Percentiles rank a stretch among this genome's conserved stretches.
These are phyloP conservation scores for Sanchytrium tribonematis DNA, from an alignment of 371 early-diverging fungal genomes.

Conservation along the genomic window DNA sequence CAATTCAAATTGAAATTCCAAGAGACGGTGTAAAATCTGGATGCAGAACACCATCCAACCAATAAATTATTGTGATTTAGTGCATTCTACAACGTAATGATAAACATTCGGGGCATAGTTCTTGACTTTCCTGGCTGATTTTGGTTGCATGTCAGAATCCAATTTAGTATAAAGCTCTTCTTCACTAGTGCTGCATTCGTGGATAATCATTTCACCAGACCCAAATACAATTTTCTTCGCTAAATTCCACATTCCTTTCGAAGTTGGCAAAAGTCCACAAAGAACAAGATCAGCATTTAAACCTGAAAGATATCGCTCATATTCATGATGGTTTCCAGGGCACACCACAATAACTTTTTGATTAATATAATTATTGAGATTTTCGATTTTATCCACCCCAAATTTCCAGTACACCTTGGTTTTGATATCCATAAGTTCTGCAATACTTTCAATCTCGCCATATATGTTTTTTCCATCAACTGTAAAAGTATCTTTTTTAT, in stretches of 20 bases:
- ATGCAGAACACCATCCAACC: not conserved
- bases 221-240: not conserved
- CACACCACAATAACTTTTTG: not conserved
- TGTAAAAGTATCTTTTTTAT: not conserved
- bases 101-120: not conserved
- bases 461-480: not conserved
- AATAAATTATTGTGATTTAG: not conserved
- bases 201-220: not conserved
- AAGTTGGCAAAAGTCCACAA: not conserved
- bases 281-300: not conserved
- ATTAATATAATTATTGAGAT: not conserved
- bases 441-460: not conserved
- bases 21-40: not conserved
- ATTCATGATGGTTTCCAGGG: not conserved
- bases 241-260: not conserved
- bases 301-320: not conserved
- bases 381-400: not conserved
- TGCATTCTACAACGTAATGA: not conserved
- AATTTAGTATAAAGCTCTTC: not conserved
- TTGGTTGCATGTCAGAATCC: not conserved
- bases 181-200: not conserved
- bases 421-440: not conserved
- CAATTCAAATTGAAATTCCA: constrained; percentile 28
- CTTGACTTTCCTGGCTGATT: not conserved
- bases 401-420: not conserved